Conservation (phyloP, 2,329 filamentous ascomycete species). For the Laburnicola sp. region DNA sequence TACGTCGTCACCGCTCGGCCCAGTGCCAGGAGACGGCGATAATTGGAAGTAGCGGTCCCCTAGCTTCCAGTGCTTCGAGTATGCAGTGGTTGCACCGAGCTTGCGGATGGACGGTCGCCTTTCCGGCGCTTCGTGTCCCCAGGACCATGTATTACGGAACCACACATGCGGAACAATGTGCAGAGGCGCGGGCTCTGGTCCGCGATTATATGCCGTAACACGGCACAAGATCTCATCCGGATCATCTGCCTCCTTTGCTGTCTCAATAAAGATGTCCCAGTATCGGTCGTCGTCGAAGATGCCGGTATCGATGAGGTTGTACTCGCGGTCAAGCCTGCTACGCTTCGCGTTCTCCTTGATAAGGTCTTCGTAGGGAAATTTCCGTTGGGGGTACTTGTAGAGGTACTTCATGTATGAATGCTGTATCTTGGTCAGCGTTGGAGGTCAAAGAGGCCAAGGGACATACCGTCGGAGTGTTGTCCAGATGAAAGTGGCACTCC, state of each 20-base stretch:
- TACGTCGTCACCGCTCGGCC: slow-evolving; percentile 77
- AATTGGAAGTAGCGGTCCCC: slow-evolving; percentile 82
- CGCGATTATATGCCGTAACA: slow-evolving; percentile 94
- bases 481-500: slow-evolving; percentile 93
- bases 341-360: slow-evolving; percentile 80
- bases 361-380: slow-evolving; percentile 90
- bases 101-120: slow-evolving; percentile 79
- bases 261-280: slow-evolving; percentile 97
- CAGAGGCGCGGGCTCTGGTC: slow-evolving; percentile 83
- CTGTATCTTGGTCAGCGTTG: slow-evolving; percentile 49
- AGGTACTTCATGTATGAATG: slow-evolving; percentile 99
- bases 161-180: slow-evolving; percentile 94
- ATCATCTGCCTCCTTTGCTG: slow-evolving; percentile 89
- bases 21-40: slow-evolving; percentile 86
- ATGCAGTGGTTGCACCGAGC: slow-evolving; percentile 67
- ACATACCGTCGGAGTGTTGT: slow-evolving; percentile 78
- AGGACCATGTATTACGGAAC: slow-evolving; percentile 97
- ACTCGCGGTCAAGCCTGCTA: slow-evolving; percentile 77
- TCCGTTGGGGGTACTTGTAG: slow-evolving; percentile 89
- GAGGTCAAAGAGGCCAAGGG: slow-evolving; percentile 45
- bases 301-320: slow-evolving; percentile 88
- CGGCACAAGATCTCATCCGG: slow-evolving; percentile 91
- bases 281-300: slow-evolving; percentile 87
- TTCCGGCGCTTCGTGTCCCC: slow-evolving; percentile 76
- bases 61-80: slow-evolving; percentile 77